Base-by-base conservation (phyloP, 352 stramenopile species). In the Globisporangium alternatum region DNA sequence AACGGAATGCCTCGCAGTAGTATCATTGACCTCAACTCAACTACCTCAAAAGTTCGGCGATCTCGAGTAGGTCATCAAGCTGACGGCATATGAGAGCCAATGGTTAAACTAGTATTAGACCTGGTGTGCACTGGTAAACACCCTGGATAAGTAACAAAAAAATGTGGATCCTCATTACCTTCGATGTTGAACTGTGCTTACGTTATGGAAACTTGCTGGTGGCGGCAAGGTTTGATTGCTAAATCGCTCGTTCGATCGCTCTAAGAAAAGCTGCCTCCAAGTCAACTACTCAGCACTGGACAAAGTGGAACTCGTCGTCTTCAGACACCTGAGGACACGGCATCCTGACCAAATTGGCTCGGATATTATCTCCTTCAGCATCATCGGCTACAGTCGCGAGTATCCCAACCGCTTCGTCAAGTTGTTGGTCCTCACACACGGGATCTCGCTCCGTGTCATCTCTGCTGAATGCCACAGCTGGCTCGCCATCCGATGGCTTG, bases 241-340 rank as follows among this genome's bases (percentile, higher is more conserved):
- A 56, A 13, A 43, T 17, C 25, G 28, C 15, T 39, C 25, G 1
- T 30, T 56, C 49, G 28, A 15, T 13, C 15, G 13, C 30, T 31
- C 6, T n/a, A n/a, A n/a, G 1, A 10, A 17, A 12, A 31, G 22
- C 53, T 19, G 35, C 5, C 19, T 13, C 2, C 8, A 19, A 39
- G 35, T 45, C 35, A 3, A 5, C 35, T 9, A n/a, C n/a, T n/a
- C 2, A 10, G 21, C 53, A 59, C 21, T 41, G 6, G 17, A 47
- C 53, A 41, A 59, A 59, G 53, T 59, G 33, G 53, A 59, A 59
- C 13, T 59, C 53, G 35, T 59, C 35, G 35, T 59, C 53, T 37
- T 59, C 33, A 5, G 53, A 48, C n/a, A 59, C 53, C n/a, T 39
- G 21, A 10, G 48, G 17, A 37, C 10, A 48, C 33, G n/a, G n/a